Conservation (phyloP, 768 basidiomycete species). For the Trametopsis cervina region DNA sequence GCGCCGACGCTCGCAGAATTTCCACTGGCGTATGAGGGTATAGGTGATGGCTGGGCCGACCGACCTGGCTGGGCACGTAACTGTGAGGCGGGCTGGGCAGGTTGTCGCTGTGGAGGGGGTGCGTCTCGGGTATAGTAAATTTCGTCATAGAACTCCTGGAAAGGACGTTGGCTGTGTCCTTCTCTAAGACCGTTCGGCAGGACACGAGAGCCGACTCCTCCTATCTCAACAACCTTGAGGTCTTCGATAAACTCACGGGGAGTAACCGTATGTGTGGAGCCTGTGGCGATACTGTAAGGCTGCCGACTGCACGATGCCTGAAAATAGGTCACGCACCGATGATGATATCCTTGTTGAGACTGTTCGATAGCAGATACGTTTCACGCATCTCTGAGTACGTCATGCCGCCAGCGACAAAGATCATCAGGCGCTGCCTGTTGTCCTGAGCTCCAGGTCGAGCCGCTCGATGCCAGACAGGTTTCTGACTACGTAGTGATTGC, state of each 20-base stretch:
- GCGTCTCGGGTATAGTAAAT: slow-evolving; percentile 66
- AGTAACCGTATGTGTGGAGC: slow-evolving; percentile 83
- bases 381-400: slow-evolving; percentile 94
- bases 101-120: slow-evolving; percentile 37
- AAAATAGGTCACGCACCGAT: too few species aligned
- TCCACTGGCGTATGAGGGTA: slow-evolving; percentile 40
- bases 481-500: slow-evolving; percentile 76
- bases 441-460: slow-evolving; percentile 45
- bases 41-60: slow-evolving; percentile 29
- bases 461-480: slow-evolving; percentile 85
- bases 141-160: slow-evolving; percentile 76
- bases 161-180: slow-evolving; percentile 39
- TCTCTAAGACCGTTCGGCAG: slow-evolving; percentile 64
- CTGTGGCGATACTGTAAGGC: too few species aligned
- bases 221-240: slow-evolving; percentile 77
- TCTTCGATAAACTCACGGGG: slow-evolving; percentile 84
- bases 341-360: slow-evolving; percentile 81
- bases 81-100: slow-evolving; percentile 29
- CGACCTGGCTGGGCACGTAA: slow-evolving; percentile 19
- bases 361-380: slow-evolving; percentile 69
- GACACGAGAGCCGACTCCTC: slow-evolving; percentile 75
- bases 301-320: too few species aligned
- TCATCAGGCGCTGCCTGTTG: slow-evolving; percentile 68
- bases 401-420: slow-evolving; percentile 93
- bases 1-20: slow-evolving; percentile 31